These are phyloP conservation scores for Lactarius psammicola DNA, from an alignment of 768 basidiomycete genomes.

Conservation along the genomic window DNA sequence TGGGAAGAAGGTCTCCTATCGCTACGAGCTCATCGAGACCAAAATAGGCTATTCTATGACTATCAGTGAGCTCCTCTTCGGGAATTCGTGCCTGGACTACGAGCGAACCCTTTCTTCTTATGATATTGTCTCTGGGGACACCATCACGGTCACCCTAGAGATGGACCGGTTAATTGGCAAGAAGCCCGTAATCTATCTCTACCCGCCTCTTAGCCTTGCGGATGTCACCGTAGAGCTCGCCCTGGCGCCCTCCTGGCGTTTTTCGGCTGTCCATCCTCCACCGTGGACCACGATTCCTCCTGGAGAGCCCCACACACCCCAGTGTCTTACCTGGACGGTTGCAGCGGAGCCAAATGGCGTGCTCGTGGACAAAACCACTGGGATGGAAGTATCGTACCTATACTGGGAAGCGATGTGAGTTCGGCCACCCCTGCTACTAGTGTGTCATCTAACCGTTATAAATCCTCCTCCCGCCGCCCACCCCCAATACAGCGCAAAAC, in stretches of 20 bases:
- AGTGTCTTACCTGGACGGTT: constrained; percentile 14
- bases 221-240: constrained; percentile 13
- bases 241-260: constrained; percentile 5
- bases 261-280: constrained; percentile 15
- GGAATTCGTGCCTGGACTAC: background rate
- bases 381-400: constrained; percentile 16
- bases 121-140: background rate
- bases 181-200: constrained; percentile 22
- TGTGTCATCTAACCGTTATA: background rate
- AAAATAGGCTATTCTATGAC: background rate
- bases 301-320: background rate
- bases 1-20: background rate
- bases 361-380: constrained; percentile 8
- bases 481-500: background rate
- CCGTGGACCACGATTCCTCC: background rate
- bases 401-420: constrained; percentile 19
- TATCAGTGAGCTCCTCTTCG: background rate
- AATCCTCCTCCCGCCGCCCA: constrained; percentile 18
- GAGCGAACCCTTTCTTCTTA: background rate
- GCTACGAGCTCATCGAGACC: background rate
- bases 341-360: constrained; percentile 18
- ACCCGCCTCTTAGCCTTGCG: constrained; percentile 7
- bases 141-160: background rate
- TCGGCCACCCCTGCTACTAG: background rate
- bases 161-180: background rate